Evolutionary conservation across 371 early-diverging fungal genomes (phyloP).

Genomic region (Mucor mucedo): DNA sequence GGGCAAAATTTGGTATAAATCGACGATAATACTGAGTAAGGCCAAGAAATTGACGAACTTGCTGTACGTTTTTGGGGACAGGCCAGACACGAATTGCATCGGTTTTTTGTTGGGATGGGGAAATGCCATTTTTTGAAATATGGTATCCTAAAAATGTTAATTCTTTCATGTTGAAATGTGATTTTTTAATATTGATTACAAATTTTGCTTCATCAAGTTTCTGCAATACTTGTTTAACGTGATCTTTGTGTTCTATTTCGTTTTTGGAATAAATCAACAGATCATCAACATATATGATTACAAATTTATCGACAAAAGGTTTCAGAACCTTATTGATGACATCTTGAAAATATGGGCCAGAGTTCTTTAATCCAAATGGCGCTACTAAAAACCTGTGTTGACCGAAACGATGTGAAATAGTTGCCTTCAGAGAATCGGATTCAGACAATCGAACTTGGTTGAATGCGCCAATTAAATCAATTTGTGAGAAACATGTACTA

Average conservation of each 20-base stretch:
- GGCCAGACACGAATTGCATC: slow-evolving; percentile 34
- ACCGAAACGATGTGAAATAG: too few relatives aligned
- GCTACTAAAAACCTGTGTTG: too few relatives aligned
- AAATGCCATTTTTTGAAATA: slow-evolving; percentile 34
- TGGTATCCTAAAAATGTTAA: slow-evolving; percentile 51
- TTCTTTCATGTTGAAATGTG: slow-evolving; percentile 39
- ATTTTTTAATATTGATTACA: slow-evolving; percentile 58
- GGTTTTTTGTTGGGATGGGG: slow-evolving; percentile 29
- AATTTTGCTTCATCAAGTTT: too few relatives aligned
- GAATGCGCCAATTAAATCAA: too few relatives aligned
- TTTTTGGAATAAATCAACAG: slow-evolving; percentile 39
- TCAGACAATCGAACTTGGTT: too few relatives aligned
- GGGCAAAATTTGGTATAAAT: slow-evolving; percentile 31
- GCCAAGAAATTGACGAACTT: slow-evolving; percentile 32
- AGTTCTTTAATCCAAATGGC: too few relatives aligned
- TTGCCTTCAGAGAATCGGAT: too few relatives aligned
- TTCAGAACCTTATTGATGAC: too few relatives aligned
- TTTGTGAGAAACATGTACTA: too few relatives aligned
- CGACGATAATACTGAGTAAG: slow-evolving; percentile 32
- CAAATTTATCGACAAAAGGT: too few relatives aligned
- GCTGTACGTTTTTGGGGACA: slow-evolving; percentile 27
- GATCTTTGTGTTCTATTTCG: slow-evolving; percentile 41
- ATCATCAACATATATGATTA: too few relatives aligned
- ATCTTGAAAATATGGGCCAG: too few relatives aligned
- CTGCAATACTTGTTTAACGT: slow-evolving; percentile 40